Evolutionary conservation across 2,329 filamentous ascomycete genomes (phyloP).

Genomic region (Clarireedia sp.): DNA sequence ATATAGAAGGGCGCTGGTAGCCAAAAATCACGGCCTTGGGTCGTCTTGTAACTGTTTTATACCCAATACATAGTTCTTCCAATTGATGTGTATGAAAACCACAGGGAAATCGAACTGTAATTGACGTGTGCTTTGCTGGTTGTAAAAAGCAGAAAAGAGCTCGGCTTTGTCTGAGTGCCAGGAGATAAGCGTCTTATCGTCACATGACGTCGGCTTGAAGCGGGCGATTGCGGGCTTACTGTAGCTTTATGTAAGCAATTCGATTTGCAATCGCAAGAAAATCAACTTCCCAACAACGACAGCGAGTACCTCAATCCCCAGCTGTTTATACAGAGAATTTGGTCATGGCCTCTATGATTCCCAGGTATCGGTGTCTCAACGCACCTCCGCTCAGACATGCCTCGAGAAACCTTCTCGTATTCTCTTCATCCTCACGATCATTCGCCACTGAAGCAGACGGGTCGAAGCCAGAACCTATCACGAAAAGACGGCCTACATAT

Average conservation of each 20-base stretch:
- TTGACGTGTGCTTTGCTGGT: too few species aligned
- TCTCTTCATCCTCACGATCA: constrained; percentile 17
- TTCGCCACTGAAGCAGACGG: constrained; percentile 28
- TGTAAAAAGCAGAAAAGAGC: too few species aligned
- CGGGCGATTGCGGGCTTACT: neutral
- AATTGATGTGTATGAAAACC: too few species aligned
- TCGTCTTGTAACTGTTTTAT: too few species aligned
- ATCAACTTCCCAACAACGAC: constrained; percentile 1
- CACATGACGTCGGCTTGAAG: too few species aligned
- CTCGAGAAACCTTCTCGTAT: constrained; percentile 15
- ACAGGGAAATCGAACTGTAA: too few species aligned
- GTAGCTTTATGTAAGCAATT: neutral
- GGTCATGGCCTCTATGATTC: constrained; percentile 21
- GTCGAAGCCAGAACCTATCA: constrained; percentile 14
- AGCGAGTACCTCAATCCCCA: neutral
- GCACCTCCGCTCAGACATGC: constrained; percentile 22
- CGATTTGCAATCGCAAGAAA: constrained; percentile 2
- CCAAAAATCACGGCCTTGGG: too few species aligned
- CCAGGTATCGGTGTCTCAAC: constrained; percentile 26
- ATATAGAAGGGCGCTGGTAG: too few species aligned
- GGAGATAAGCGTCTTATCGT: too few species aligned
- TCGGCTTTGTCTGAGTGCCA: too few species aligned
- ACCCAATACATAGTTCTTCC: too few species aligned
- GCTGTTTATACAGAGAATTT: neutral
- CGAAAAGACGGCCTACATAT: constrained; percentile 28